These are phyloP conservation scores for Brassica incana DNA, from an alignment of 345 rosid species.

Conservation along the genomic window DNA sequence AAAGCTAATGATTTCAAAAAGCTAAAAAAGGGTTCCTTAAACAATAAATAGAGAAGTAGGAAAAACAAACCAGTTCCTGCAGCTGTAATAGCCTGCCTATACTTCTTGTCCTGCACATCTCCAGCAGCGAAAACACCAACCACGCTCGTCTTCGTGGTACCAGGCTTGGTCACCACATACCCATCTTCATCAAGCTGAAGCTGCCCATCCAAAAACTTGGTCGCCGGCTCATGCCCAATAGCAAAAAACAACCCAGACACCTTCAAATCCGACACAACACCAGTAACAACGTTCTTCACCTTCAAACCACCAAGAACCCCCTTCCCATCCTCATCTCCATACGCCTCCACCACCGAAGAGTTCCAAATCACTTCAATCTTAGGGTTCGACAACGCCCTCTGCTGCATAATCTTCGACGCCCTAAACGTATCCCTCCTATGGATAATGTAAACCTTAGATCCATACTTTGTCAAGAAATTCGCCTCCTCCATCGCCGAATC, in stretches of 20 bases:
- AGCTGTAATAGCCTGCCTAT: slow-evolving; percentile 94
- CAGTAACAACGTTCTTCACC: slow-evolving; percentile 73
- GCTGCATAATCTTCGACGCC: slow-evolving; percentile 97
- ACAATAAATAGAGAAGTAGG: neutral
- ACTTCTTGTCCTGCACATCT: slow-evolving; percentile 99
- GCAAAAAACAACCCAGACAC: slow-evolving; percentile 92
- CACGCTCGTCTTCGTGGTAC: slow-evolving; percentile 80
- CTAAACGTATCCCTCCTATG: slow-evolving; percentile 86
- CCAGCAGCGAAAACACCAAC: slow-evolving; percentile 94
- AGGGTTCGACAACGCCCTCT: slow-evolving; percentile 63
- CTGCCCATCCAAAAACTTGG: slow-evolving; percentile 88
- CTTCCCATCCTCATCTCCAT: slow-evolving; percentile 48
- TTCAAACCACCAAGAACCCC: slow-evolving; percentile 69
- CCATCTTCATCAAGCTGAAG: slow-evolving; percentile 82
- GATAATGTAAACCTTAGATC: slow-evolving; percentile 82
- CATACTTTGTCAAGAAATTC: slow-evolving; percentile 80
- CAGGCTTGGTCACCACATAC: slow-evolving; percentile 74
- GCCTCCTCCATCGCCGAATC: slow-evolving; percentile 99
- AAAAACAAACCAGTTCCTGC: slow-evolving; percentile 78
- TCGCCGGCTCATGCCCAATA: slow-evolving; percentile 97
- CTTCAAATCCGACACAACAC: slow-evolving; percentile 66
- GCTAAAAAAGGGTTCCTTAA: neutral
- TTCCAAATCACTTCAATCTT: slow-evolving; percentile 90
- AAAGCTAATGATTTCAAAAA: neutral
- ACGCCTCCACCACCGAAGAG: slow-evolving; percentile 70